A percentile compares a stretch with the other conserved stretches of the same genome.
Conservation (phyloP, 179 eudicot species). For the Silene vulgaris region DNA sequence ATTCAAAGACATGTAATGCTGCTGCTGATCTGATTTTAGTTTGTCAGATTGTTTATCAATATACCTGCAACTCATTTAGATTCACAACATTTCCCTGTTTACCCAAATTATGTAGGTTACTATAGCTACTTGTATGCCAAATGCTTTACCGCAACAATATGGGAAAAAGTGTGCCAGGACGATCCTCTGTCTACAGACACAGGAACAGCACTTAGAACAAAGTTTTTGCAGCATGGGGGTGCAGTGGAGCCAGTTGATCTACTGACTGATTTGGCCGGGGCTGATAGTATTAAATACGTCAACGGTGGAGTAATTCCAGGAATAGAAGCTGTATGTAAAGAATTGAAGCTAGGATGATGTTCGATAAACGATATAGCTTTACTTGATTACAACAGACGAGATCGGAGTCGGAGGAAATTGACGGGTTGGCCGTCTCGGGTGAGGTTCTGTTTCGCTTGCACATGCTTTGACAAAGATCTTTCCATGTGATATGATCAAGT, state of each 20-base stretch:
- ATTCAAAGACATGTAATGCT: not conserved
- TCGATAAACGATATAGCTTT: not conserved
- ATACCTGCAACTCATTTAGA: not conserved
- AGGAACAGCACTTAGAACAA: slow-evolving; percentile 72
- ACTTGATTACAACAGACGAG: slow-evolving; percentile 6
- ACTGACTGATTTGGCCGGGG: slow-evolving; percentile 60
- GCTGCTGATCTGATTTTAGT: not conserved
- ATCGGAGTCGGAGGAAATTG: not conserved
- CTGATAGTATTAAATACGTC: slow-evolving; percentile 37
- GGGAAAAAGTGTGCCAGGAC: slow-evolving; percentile 67
- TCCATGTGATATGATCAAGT: not conserved
- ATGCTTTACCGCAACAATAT: slow-evolving; percentile 91
- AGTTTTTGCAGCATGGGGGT: slow-evolving; percentile 83
- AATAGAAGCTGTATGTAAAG: slow-evolving; percentile 50
- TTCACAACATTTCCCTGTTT: not conserved
- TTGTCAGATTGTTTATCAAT: slow-evolving; percentile 8
- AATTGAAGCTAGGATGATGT: slow-evolving; percentile 43
- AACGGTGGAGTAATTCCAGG: slow-evolving; percentile 77
- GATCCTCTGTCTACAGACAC: slow-evolving; percentile 74
- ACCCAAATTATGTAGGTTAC: slow-evolving; percentile 43
- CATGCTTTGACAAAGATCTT: not conserved
- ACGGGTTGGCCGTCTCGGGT: not conserved
- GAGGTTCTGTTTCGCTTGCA: not conserved
- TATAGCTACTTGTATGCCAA: slow-evolving; percentile 92
- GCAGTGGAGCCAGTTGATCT: slow-evolving; percentile 71